Evolutionary conservation across 2,329 filamentous ascomycete genomes (phyloP), one percentile per base, ranked within the genome.

Genomic region (Pezicula rhizophila): DNA sequence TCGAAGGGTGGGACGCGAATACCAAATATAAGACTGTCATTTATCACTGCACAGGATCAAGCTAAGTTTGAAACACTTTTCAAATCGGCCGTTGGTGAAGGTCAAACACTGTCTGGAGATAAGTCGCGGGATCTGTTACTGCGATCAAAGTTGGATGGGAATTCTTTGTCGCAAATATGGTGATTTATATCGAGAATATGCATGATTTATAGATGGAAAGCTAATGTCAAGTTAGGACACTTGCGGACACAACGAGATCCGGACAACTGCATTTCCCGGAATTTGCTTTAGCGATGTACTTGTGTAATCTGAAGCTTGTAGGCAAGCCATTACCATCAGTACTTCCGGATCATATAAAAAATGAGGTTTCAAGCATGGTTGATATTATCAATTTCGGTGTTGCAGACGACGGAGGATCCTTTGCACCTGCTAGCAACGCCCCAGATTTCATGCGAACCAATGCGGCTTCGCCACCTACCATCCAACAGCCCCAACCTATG

Each of bases 281-380:
- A 69, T 99, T 99, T 57, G 93, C 93, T 7, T 76, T 99, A 50
- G 89, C 93, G 53, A 97, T 99, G 93, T 99, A 99, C 61, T 80
- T 99, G 28, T 99, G 93, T 75, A 99, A 97, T 64, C 66, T 99
- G 58, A 93, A 86, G 66, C 75, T 97, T 50, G 93, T 89, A 1
- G 89, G 90, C 51, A 96, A 95, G 68, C 75, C 84, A 1, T 69
- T 99, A 20, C 93, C 93, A 0, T 64, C 76, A 2, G 68, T 65
- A 5, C 75, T 99, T 8, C 93, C 93, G 0, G 90, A 96, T 28
- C 85, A 82, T 51, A 84, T 99, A 56, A 87, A 84, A 72, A 99
- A 99, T 61, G 93, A 99, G 68, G 93, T 99, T 15, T 97, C 92
- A 3, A 96, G 93, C 69, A 97, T 99, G 91, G 93, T 99, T 37